Percentiles rank a stretch among this genome's conserved stretches.
Conservation (phyloP, 306 rosid genomes). For the Medicago ruthenica region DNA sequence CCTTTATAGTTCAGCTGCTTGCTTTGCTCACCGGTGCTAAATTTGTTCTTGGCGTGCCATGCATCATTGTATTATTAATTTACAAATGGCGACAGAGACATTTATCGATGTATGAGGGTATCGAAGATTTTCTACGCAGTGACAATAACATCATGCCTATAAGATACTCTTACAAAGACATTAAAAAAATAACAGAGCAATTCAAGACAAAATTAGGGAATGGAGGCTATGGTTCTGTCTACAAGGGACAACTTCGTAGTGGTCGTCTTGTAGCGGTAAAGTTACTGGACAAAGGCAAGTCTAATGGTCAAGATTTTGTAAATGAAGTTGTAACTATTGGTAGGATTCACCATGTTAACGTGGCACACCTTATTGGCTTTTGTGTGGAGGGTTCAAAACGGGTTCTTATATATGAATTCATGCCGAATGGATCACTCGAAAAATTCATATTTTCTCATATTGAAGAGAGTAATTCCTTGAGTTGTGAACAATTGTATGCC, state of each 20-base stretch:
- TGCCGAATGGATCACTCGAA: constrained; percentile 7
- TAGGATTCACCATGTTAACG: constrained; percentile 7
- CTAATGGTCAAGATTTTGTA: neutral
- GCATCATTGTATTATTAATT: neutral
- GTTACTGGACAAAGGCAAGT: neutral
- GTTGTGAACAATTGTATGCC: neutral
- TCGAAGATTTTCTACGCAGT: constrained; percentile 33
- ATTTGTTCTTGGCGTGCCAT: neutral
- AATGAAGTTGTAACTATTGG: neutral
- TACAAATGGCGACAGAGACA: constrained; percentile 37
- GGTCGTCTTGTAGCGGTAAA: neutral
- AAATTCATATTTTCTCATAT: neutral
- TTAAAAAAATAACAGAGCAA: neutral
- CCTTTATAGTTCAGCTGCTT: no score
- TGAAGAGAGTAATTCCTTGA: neutral
- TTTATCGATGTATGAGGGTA: constrained; percentile 24
- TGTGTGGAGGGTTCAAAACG: neutral
- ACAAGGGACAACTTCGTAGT: constrained; percentile 17
- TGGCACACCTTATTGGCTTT: neutral
- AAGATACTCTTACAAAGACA: constrained; percentile 6
- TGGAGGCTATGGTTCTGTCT: constrained; percentile 20
- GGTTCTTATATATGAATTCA: constrained; percentile 25
- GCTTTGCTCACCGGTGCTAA: neutral
- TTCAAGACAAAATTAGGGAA: neutral
- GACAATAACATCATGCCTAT: neutral